These are phyloP conservation scores for Thalia dealbata DNA, from an alignment of 176 grass and related monocot species.

Conservation along the genomic window DNA sequence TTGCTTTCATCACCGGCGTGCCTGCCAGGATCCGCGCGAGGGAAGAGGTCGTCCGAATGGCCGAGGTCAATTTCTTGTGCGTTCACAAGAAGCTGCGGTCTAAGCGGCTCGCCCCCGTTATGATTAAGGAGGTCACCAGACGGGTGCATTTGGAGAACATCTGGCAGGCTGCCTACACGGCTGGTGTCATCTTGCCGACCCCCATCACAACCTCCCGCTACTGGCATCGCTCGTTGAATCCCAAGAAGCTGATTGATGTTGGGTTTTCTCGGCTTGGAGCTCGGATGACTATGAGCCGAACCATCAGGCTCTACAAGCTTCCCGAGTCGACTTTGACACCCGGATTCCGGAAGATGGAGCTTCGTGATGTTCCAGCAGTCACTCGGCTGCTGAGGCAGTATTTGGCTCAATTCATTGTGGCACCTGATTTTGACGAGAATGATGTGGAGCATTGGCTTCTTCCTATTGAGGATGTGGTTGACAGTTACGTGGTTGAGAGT, in stretches of 20 bases:
- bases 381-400: conserved; percentile 67
- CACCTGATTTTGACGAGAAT: conserved; percentile 82
- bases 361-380: conserved; percentile 74
- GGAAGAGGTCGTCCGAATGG: conserved; percentile 73
- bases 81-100: conserved; percentile 99
- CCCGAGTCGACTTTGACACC: conserved; percentile 68
- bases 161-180: conserved; percentile 97
- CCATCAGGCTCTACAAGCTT: conserved; percentile 83
- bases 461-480: conserved; percentile 67
- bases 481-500: conserved; percentile 94
- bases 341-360: conserved; percentile 85
- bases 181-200: conserved; percentile 79
- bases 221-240: conserved; percentile 91
- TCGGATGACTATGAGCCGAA: conserved; percentile 98
- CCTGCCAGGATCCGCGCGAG: conserved; percentile 80
- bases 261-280: conserved; percentile 83
- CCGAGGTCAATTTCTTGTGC: conserved; percentile 98
- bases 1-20: conserved; percentile 90
- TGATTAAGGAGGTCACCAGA: conserved; percentile 94
- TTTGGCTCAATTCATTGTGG: conserved; percentile 58
- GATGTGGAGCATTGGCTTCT: conserved; percentile 99
- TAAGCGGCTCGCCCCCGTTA: conserved; percentile 93
- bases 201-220: conserved; percentile 95
- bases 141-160: conserved; percentile 94
- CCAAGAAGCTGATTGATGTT: conserved; percentile 94